Conservation (phyloP, 345 rosid species). For the Brassica incana region DNA sequence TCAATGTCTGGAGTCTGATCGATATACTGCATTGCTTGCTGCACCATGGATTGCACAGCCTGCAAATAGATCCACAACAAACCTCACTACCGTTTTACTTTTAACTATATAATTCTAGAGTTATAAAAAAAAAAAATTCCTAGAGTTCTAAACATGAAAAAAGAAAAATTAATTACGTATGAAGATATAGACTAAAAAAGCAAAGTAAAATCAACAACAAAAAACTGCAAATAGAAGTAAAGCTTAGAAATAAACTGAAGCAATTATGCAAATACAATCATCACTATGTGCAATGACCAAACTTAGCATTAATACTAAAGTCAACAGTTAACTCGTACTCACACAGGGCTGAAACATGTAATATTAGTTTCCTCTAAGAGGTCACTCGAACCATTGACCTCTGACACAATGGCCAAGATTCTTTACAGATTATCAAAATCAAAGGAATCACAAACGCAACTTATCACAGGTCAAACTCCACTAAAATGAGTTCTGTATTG, state of each 20-base stretch:
- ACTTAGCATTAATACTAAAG: background rate
- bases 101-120: background rate
- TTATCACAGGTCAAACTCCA: conserved; percentile 12
- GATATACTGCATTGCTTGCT: conserved; percentile 94
- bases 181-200: conserved; percentile 1
- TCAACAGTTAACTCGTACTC: conserved; percentile 9
- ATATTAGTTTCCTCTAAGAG: no score
- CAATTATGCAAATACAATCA: background rate
- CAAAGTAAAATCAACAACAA: conserved; percentile 5
- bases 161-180: background rate
- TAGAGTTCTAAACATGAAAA: background rate
- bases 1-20: conserved; percentile 94
- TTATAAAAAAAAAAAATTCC: no score
- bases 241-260: conserved; percentile 5
- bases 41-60: conserved; percentile 98
- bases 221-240: background rate
- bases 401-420: no score
- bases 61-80: conserved; percentile 28
- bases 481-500: background rate
- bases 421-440: background rate
- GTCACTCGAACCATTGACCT: no score
- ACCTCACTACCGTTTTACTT: background rate
- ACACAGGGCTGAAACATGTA: no score
- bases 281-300: conserved; percentile 12
- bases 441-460: conserved; percentile 19